phyloP scores from a whole-genome alignment of 2,329 filamentous ascomycete species.

The Dothistroma pini region DNA sequence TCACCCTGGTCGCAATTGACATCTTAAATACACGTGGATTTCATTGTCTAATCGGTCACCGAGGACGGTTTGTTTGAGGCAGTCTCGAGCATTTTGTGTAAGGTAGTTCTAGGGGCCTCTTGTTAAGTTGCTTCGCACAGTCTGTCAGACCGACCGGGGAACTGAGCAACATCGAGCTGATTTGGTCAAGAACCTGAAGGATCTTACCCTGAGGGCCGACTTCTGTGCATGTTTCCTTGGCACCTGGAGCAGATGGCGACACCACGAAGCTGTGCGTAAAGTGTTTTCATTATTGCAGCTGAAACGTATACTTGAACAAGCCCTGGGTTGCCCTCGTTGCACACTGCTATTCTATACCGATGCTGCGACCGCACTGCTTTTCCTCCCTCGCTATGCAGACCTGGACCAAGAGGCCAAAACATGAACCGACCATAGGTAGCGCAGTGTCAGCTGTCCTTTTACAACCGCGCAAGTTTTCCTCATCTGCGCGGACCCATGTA shows the following conservation, averaged over 20 bases:
- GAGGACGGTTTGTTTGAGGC: neutral
- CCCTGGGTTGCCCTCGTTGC: neutral
- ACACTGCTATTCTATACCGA: conserved; percentile 9
- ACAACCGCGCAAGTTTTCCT: conserved; percentile 4
- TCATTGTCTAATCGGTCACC: neutral
- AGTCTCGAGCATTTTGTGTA: neutral
- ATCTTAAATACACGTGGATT: neutral
- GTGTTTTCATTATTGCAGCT: conserved; percentile 2
- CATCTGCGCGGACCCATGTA: conserved; percentile 3
- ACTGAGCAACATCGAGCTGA: neutral
- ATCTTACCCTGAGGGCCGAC: neutral
- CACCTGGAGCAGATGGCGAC: neutral
- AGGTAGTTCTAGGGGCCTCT: neutral
- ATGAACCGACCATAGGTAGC: neutral
- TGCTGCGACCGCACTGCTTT: conserved; percentile 6
- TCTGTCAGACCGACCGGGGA: neutral
- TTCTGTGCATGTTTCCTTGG: neutral
- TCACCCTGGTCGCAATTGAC: neutral
- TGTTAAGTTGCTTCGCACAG: neutral
- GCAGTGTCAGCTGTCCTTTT: neutral
- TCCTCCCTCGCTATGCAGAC: conserved; percentile 13
- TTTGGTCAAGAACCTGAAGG: neutral
- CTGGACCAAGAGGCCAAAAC: conserved; percentile 1
- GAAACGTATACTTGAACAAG: neutral
- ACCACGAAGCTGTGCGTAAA: neutral